Percentiles rank a stretch among this genome's conserved stretches.
Conservation (phyloP, 75 land plant species). For the Cunninghamia lanceolata region DNA sequence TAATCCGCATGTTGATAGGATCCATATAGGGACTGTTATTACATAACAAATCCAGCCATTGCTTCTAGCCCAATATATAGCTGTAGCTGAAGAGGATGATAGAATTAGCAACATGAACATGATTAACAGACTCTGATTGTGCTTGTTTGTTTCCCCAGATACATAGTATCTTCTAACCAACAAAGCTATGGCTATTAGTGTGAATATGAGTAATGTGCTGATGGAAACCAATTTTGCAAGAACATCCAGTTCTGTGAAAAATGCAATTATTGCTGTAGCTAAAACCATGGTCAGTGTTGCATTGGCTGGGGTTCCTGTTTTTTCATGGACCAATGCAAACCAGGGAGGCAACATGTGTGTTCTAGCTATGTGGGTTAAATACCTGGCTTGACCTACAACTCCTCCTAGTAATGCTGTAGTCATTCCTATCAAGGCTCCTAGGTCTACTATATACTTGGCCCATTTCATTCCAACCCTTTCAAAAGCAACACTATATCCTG, state of each 20-base stretch:
- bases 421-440: constrained; percentile 85
- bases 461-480: constrained; percentile 54
- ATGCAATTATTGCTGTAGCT: constrained; percentile 51
- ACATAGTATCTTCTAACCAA: constrained; percentile 75
- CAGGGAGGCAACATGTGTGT: constrained; percentile 83
- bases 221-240: constrained; percentile 72
- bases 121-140: constrained; percentile 29
- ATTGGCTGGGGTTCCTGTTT: constrained; percentile 63
- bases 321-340: constrained; percentile 49
- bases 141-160: constrained; percentile 27
- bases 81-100: constrained; percentile 48
- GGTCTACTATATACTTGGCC: constrained; percentile 87
- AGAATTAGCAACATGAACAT: constrained; percentile 36
- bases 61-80: constrained; percentile 57
- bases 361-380: constrained; percentile 79
- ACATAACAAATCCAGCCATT: constrained; percentile 53
- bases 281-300: constrained; percentile 60
- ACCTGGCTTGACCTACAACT: constrained; percentile 77
- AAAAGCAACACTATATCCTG: constrained; percentile 54
- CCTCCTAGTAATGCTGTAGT: constrained; percentile 65
- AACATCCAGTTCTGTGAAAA: constrained; percentile 64
- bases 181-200: constrained; percentile 72
- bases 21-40: constrained; percentile 56
- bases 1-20: constrained; percentile 45
- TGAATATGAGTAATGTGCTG: constrained; percentile 79